phyloP scores from a whole-genome alignment of 352 stramenopile species.

The Globisporangium iwayamae region DNA sequence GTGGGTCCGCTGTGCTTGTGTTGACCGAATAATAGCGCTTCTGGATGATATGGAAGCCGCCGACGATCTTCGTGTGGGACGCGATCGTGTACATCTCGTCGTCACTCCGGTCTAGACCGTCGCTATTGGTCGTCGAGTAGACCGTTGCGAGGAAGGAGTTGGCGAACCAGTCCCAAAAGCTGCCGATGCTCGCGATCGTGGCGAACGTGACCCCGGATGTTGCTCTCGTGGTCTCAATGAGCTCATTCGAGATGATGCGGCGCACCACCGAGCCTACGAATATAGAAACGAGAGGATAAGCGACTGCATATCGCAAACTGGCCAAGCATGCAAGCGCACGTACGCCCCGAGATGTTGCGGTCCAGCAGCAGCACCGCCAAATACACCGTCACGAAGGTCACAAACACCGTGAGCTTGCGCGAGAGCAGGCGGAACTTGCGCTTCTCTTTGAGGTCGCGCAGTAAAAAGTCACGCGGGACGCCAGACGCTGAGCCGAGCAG shows the following conservation, averaged over 20 bases:
- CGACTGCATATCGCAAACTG: not conserved
- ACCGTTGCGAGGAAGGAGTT: slow-evolving; percentile 52
- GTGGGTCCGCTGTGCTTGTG: slow-evolving; percentile 31
- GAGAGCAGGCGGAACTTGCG: slow-evolving; percentile 64
- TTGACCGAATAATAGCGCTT: slow-evolving; percentile 44
- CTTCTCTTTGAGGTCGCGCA: slow-evolving; percentile 64
- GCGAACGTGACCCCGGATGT: slow-evolving; percentile 35
- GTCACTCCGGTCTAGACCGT: slow-evolving; percentile 10
- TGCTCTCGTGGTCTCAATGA: slow-evolving; percentile 37
- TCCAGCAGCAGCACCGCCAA: slow-evolving; percentile 55
- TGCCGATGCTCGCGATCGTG: slow-evolving; percentile 33
- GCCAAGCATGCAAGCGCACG: not conserved
- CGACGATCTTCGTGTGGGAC: slow-evolving; percentile 57
- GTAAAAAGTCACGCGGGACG: slow-evolving; percentile 48
- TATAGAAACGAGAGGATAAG: not conserved
- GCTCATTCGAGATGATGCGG: slow-evolving; percentile 47
- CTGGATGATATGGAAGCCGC: slow-evolving; percentile 65
- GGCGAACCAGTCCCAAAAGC: slow-evolving; percentile 62
- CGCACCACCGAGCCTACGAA: slow-evolving; percentile 47
- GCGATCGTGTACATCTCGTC: slow-evolving; percentile 56
- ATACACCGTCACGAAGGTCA: slow-evolving; percentile 67
- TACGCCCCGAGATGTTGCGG: slow-evolving; percentile 69
- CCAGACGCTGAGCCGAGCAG: slow-evolving; percentile 9
- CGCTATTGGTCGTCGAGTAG: slow-evolving; percentile 33
- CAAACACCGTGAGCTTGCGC: slow-evolving; percentile 58